Evolutionary conservation across 2,329 filamentous ascomycete genomes (phyloP).

Genomic region (Microcyclospora pomicola): DNA sequence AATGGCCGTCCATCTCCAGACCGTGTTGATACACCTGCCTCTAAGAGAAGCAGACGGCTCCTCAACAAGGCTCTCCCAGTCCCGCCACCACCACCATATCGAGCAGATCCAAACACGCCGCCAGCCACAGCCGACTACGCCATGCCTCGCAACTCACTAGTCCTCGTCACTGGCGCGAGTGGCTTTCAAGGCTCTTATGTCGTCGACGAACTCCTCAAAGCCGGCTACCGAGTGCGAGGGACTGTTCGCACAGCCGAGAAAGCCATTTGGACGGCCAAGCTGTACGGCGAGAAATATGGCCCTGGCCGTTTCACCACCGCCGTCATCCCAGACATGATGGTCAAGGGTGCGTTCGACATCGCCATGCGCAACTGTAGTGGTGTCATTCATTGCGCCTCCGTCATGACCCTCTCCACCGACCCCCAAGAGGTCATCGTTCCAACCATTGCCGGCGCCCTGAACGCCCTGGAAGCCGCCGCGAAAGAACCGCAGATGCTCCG

Average conservation of each 20-base stretch:
- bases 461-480: conserved; percentile 28
- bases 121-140: neutral
- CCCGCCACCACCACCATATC: too few species aligned
- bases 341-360: conserved; percentile 25
- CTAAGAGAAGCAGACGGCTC: too few species aligned
- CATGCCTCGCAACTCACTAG: conserved; percentile 8
- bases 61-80: neutral
- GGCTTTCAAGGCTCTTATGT: conserved; percentile 17
- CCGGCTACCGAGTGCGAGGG: conserved; percentile 18
- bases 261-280: conserved; percentile 14
- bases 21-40: too few species aligned
- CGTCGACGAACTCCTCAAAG: conserved; percentile 14
- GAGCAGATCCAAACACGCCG: too few species aligned
- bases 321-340: conserved; percentile 26
- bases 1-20: neutral
- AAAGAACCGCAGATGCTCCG: conserved; percentile 29
- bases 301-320: conserved; percentile 25
- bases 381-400: conserved; percentile 35
- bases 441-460: conserved; percentile 21
- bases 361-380: conserved; percentile 29
- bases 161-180: conserved; percentile 18
- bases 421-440: conserved; percentile 31
- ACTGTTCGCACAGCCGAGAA: conserved; percentile 14
- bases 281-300: conserved; percentile 16
- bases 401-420: conserved; percentile 26